Evolutionary conservation across 495 filamentous ascomycete genomes (phyloP).

Genomic region (Penicillium antarcticum): DNA sequence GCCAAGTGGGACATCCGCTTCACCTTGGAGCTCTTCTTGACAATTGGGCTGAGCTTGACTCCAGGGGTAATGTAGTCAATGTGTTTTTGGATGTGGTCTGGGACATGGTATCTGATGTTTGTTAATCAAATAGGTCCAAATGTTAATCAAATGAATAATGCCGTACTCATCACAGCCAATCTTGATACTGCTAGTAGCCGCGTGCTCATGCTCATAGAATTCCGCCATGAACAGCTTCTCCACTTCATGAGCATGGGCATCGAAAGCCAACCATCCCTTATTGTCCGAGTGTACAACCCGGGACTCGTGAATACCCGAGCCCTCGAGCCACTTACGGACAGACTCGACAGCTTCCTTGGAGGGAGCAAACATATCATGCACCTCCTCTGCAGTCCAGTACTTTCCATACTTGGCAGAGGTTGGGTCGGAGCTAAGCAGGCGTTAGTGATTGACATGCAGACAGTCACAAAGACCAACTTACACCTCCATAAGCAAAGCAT

Average conservation of each 20-base stretch:
- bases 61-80: slow-evolving; percentile 61
- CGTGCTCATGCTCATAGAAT: slow-evolving; percentile 57
- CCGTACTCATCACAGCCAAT: slow-evolving; percentile 47
- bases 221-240: slow-evolving; percentile 57
- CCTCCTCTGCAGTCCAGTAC: slow-evolving; percentile 55
- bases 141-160: background rate
- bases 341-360: slow-evolving; percentile 41
- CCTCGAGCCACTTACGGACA: slow-evolving; percentile 44
- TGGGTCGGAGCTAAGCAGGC: slow-evolving; percentile 58
- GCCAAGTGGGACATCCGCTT: slow-evolving; percentile 21
- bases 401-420: slow-evolving; percentile 58
- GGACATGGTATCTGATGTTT: slow-evolving; percentile 48
- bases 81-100: slow-evolving; percentile 45
- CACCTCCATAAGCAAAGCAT: slow-evolving; percentile 27
- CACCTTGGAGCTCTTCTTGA: slow-evolving; percentile 21
- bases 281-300: slow-evolving; percentile 48
- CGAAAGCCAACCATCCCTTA: slow-evolving; percentile 55
- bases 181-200: slow-evolving; percentile 35
- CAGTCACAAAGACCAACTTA: slow-evolving; percentile 1
- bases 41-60: slow-evolving; percentile 38
- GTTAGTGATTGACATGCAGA: slow-evolving; percentile 21
- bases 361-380: slow-evolving; percentile 54
- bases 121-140: background rate
- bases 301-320: slow-evolving; percentile 44
- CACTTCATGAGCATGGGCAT: slow-evolving; percentile 52